Evolutionary conservation across 345 rosid species (phyloP).

Genomic region (Excoecaria cochinchinensis): DNA sequence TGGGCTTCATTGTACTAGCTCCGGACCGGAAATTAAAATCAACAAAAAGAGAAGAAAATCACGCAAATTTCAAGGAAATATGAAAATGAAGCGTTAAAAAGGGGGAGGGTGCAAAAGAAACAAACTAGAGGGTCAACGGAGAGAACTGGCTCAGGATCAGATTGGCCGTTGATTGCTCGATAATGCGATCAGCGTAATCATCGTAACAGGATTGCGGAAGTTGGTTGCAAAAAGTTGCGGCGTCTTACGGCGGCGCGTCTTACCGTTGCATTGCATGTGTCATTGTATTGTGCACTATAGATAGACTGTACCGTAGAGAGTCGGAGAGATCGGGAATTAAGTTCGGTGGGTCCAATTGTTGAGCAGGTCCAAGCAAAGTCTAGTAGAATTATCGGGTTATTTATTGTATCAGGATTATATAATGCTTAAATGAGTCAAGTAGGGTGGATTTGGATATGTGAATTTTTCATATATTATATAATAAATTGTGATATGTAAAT

Average conservation of each 20-base stretch:
- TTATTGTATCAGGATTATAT: too few relatives aligned
- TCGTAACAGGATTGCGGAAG: slow-evolving; percentile 49
- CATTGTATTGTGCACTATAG: too few relatives aligned
- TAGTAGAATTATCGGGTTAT: too few relatives aligned
- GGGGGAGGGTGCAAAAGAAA: slow-evolving; percentile 33
- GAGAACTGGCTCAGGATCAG: slow-evolving; percentile 23
- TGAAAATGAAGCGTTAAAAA: background rate
- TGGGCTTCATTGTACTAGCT: slow-evolving; percentile 45
- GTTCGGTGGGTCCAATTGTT: too few relatives aligned
- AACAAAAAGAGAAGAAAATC: background rate
- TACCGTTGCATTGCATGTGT: too few relatives aligned
- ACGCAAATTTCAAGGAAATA: background rate
- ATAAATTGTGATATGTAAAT: too few relatives aligned
- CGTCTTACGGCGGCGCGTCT: background rate
- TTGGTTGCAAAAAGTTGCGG: slow-evolving; percentile 25
- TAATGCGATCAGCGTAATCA: slow-evolving; percentile 41
- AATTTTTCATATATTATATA: too few relatives aligned
- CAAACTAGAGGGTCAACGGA: slow-evolving; percentile 47
- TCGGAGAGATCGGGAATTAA: too few relatives aligned
- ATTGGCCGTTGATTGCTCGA: slow-evolving; percentile 31
- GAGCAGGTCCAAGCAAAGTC: too few relatives aligned
- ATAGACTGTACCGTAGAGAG: too few relatives aligned
- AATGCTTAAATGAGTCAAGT: too few relatives aligned
- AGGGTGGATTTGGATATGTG: too few relatives aligned
- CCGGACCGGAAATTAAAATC: slow-evolving; percentile 34